Base-by-base conservation (phyloP, 345 rosid genomes). In the Luvunga scandens region DNA sequence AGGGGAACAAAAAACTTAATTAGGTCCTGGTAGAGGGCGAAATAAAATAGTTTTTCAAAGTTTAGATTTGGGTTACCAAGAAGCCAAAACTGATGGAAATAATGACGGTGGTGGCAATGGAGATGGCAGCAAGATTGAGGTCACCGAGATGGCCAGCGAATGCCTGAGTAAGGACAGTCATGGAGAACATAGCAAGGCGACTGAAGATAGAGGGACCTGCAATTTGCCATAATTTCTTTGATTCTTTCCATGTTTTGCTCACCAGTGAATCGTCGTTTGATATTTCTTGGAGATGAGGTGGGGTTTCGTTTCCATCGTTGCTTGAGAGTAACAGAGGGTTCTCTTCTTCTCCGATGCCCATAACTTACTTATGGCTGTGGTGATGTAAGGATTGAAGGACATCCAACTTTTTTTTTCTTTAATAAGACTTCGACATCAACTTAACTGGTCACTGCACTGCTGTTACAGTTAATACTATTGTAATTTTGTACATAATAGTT, bases 181-280 rank as follows among this genome's bases (percentile, higher is more conserved):
- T 81, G 67, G 89, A 89, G 74, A 81, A 87, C 90, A 86, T 83
- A 70, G 92, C 86, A 55, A 87, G 78, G 69, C 88, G 88, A 82
- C 84, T 85, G 84, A 87, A 86, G 73, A 87, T 86, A 24, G 91
- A 82, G 45, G 88, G 92, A 39, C 87, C 90, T 0, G 86, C 92
- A 39, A 87, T 59, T 38, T 73, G 77, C 90, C 90, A 89, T 55
- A 86, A 21, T 75, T 85, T 71, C 78, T 83, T 85, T 2, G 89
- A 85, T 69, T 89, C 91, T 31, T 66, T 31, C 84, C 83, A 83
- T 18, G 42, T 48, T 56, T 77, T 79, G 27, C 66, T 38, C 36
- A 83, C 64, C 67, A 80, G 75, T 33, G 64, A 57, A 25, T 59
- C 61, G 25, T 36, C 67, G 31, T 28, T 1, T 18, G 78, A 21